Conservation (phyloP, 148 eudicot genomes). For the Agrostemma githago region DNA sequence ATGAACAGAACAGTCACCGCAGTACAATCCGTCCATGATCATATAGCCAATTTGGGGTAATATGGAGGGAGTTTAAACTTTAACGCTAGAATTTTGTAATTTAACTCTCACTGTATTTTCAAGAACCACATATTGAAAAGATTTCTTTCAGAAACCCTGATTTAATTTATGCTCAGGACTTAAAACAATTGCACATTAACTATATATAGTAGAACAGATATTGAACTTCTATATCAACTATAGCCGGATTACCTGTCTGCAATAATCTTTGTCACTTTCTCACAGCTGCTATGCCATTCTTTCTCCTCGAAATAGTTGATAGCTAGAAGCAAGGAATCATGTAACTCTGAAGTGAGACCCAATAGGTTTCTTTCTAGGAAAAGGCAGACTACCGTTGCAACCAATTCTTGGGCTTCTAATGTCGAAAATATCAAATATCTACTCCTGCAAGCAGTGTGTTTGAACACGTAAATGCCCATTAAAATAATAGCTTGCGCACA, state of each 20-base stretch:
- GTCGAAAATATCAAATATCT: constrained; percentile 41
- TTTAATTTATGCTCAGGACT: background rate
- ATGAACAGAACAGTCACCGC: background rate
- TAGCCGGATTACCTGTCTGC: constrained; percentile 49
- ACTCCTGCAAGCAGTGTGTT: constrained; percentile 40
- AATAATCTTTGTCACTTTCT: constrained; percentile 49
- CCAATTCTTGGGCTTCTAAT: constrained; percentile 63
- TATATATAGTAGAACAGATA: background rate
- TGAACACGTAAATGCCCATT: background rate
- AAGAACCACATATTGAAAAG: background rate
- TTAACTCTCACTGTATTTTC: background rate
- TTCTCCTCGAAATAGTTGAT: constrained; percentile 52
- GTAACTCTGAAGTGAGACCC: constrained; percentile 47
- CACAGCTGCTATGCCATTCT: constrained; percentile 66
- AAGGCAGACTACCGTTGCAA: constrained; percentile 45
- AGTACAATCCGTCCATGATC: background rate
- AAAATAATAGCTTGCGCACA: background rate
- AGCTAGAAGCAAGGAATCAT: constrained; percentile 51
- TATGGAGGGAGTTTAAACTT: background rate
- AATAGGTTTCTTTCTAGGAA: constrained; percentile 64
- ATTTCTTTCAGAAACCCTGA: background rate
- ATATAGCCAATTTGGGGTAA: background rate
- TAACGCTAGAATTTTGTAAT: background rate
- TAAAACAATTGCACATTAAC: background rate
- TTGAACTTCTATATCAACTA: constrained; percentile 6